Base-by-base conservation (phyloP, 345 rosid species). In the Bruguiera parviflora region DNA sequence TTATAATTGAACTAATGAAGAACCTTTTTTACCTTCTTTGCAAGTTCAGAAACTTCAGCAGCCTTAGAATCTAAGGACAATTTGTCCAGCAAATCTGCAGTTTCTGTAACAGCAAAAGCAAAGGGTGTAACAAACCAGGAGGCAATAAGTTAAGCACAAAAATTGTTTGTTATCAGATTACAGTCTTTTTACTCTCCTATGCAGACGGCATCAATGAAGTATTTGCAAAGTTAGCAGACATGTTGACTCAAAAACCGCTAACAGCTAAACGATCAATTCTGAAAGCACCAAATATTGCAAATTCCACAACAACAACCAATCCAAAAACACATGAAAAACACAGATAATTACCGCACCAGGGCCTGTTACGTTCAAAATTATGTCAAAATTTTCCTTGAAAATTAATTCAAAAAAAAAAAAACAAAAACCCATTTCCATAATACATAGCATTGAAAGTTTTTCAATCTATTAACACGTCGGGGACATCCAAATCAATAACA, bases 11-110 rank as follows among this genome's bases (percentile, higher is more conserved):
- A 8, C 32, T 57, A 57, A 5, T 35, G 58, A 63, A 58, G 1
- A 61, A 58, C 21, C 31, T 0, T 11, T 47, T 9, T 32, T 80
- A 87, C 97, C 90, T 84, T 80, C 59, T 70, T 67, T 25, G 68
- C 66, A 29, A 62, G 69, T 51, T 83, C 81, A 28, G 79, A 39
- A 61, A 58, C 79, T 69, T 78, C 84, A 70, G 58, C 52, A 53
- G 75, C 68, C 69, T 85, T 86, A 28, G 89, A 80, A 60, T 81
- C 82, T 25, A 91, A 63, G 19, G 90, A 80, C 82, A 91, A 67
- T 21, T 81, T 83, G 81, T 84, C 82, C 67, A 89, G 69, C 61
- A 85, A 75, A 77, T 82, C 90, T 71, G 84, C 84, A 73, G 87
- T 79, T 35, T 89, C 89, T 86, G 83, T 63, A 73, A 75, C 10